These are phyloP conservation scores for Dictyostelium capitatum DNA, from an alignment of 78 protist genomes.

Conservation along the genomic window DNA sequence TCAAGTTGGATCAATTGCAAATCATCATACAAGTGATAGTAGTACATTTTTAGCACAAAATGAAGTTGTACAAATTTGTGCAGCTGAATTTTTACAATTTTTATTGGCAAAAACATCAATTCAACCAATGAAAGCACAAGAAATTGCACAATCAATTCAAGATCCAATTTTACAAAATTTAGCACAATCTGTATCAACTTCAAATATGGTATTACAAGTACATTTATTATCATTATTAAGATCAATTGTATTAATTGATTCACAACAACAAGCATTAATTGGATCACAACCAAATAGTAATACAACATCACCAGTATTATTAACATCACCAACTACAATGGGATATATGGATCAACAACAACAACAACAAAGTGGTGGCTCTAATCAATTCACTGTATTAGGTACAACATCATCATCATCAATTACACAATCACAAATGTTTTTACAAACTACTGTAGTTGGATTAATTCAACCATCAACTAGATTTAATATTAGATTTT, in stretches of 20 bases:
- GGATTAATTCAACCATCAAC: conserved; percentile 78
- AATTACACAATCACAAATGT: conserved; percentile 71
- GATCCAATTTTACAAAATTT: conserved; percentile 73
- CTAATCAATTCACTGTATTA: neutral
- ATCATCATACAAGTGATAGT: conserved; percentile 19
- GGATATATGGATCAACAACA: neutral
- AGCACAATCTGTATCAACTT: conserved; percentile 70
- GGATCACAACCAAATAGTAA: neutral
- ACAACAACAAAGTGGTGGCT: neutral
- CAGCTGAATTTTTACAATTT: conserved; percentile 76
- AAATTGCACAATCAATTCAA: conserved; percentile 72
- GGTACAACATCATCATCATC: conserved; percentile 32
- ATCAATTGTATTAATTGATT: conserved; percentile 64
- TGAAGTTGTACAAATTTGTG: conserved; percentile 73
- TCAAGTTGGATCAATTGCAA: conserved; percentile 10
- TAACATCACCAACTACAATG: neutral
- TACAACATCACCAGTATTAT: neutral
- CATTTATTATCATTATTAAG: conserved; percentile 68
- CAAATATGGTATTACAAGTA: conserved; percentile 73
- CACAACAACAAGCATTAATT: neutral
- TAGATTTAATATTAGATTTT: conserved; percentile 70
- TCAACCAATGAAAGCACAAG: conserved; percentile 52
- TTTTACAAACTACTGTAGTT: conserved; percentile 75
- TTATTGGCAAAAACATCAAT: conserved; percentile 36
- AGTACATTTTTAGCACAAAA: conserved; percentile 64